Base-by-base conservation (phyloP, 257 asterid genomes). In the Solanum neorickii region DNA sequence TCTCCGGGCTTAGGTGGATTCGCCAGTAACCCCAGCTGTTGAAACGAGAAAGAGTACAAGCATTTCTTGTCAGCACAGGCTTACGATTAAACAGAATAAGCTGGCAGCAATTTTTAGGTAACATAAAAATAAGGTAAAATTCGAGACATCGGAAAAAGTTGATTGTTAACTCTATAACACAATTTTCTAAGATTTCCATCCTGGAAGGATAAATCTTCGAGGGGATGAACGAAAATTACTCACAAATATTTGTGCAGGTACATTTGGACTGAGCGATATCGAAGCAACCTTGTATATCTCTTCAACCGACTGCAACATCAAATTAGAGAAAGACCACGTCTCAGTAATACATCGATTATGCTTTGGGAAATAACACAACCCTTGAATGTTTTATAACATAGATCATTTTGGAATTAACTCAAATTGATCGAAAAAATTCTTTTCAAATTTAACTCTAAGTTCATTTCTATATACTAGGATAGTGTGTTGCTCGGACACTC, bases 261-360 rank as follows among this genome's bases (percentile, higher is more conserved):
- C 99, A 86, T 95, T 97, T 83, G 99, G 99, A 90, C 99, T 94
- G 86, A 97, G 96, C 39, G 99, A 83, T 88, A 97, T 97, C 52
- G 99, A 97, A 62, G 99, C 88, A 90, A 97, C 98, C 93, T 97
- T 97, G 95, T 96, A 97, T 85, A 97, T 97, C 95, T 97, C 99
- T 89, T 97, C 99, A 14, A 96, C 98, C 21, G 98, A 83, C 99
- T 97, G 95, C 89, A 91, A 88, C 16, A 85, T 31, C 25, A 83
- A 39, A 86, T 60, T 8, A 68, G 6, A 31, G 41, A 35, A 56
- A 62, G 75, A 41, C 5, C 27, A 80, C 2, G 5, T 16, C 27
- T 47, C 68, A 47, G 14, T 23, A 80, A 18, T 47, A 47, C 68
- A 18, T 47, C 0, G 44, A 29, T 80, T 27, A 70, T 70, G 3